These are phyloP conservation scores for Cryptosporidium muris DNA, from an alignment of 169 alveolate genomes.

Conservation along the genomic window DNA sequence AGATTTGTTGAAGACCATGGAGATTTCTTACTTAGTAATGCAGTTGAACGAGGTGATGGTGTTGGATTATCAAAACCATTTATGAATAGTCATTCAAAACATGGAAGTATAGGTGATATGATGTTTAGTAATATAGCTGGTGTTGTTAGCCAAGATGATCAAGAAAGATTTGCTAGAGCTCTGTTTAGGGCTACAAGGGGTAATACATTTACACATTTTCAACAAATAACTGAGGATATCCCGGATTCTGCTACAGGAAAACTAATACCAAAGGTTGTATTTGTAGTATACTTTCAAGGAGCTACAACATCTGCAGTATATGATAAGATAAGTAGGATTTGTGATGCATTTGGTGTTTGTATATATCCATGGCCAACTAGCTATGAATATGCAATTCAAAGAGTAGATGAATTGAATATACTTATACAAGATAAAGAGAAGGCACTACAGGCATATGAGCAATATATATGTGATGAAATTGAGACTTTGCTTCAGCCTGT, in stretches of 20 bases:
- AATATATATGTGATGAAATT: slow-evolving; percentile 85
- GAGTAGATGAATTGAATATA: slow-evolving; percentile 79
- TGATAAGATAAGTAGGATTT: slow-evolving; percentile 88
- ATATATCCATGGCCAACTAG: slow-evolving; percentile 87
- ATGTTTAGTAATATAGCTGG: slow-evolving; percentile 91
- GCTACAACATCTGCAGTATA: slow-evolving; percentile 85
- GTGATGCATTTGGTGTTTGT: slow-evolving; percentile 90
- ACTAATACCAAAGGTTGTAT: slow-evolving; percentile 85
- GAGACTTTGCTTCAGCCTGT: slow-evolving; percentile 84
- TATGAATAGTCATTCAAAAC: slow-evolving; percentile 15
- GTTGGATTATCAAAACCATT: slow-evolving; percentile 50
- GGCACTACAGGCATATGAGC: slow-evolving; percentile 89
- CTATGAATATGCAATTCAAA: slow-evolving; percentile 76
- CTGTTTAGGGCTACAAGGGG: slow-evolving; percentile 97
- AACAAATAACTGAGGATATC: slow-evolving; percentile 83
- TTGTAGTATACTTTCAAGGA: slow-evolving; percentile 92
- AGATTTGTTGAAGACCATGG: slow-evolving; percentile 5
- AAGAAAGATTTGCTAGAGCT: slow-evolving; percentile 91
- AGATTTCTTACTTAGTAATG: slow-evolving; percentile 53
- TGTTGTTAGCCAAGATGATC: slow-evolving; percentile 88
- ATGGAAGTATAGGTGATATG: slow-evolving; percentile 72
- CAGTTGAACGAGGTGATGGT: slow-evolving; percentile 64
- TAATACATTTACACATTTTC: slow-evolving; percentile 91
- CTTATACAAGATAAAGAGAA: slow-evolving; percentile 86
- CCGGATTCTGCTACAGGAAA: slow-evolving; percentile 77